These are phyloP conservation scores for Colletotrichum graminicola DNA, from an alignment of 2,329 filamentous ascomycete species.

Conservation along the genomic window DNA sequence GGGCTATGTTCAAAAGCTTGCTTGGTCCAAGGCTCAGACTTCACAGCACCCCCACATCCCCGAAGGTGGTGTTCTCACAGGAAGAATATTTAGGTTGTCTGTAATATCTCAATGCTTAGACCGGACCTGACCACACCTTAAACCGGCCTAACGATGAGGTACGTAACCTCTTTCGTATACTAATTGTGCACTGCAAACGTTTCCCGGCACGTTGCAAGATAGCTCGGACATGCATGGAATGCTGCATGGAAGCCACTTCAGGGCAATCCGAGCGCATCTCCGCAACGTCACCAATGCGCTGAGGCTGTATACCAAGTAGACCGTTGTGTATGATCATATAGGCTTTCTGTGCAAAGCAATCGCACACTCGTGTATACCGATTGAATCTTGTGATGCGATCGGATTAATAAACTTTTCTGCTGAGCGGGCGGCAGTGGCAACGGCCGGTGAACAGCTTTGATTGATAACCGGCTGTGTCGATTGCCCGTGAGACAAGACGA, in stretches of 20 bases:
- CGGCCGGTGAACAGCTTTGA: neutral
- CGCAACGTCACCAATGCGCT: slow-evolving; percentile 17
- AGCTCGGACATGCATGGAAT: slow-evolving; percentile 20
- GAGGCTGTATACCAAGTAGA: neutral
- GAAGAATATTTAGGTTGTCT: neutral
- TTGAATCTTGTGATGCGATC: neutral
- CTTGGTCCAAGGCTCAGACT: neutral
- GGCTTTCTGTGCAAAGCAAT: slow-evolving; percentile 5
- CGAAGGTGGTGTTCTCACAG: neutral
- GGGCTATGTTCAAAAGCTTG: neutral
- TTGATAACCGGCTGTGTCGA: slow-evolving; percentile 9
- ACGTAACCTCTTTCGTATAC: neutral
- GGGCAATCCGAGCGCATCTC: neutral
- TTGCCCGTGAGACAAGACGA: slow-evolving; percentile 25
- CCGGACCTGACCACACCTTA: neutral
- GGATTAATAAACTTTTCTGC: neutral
- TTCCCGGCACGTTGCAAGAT: slow-evolving; percentile 1
- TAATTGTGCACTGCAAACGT: slow-evolving; percentile 4
- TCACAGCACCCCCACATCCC: neutral
- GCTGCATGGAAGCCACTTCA: slow-evolving; percentile 23
- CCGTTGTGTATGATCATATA: neutral
- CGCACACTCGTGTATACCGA: slow-evolving; percentile 21
- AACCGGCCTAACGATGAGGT: neutral
- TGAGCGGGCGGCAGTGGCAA: too few species aligned
- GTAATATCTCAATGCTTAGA: neutral